phyloP scores from a whole-genome alignment of 2,329 filamentous ascomycete genomes.

The Fusarium buharicum region DNA sequence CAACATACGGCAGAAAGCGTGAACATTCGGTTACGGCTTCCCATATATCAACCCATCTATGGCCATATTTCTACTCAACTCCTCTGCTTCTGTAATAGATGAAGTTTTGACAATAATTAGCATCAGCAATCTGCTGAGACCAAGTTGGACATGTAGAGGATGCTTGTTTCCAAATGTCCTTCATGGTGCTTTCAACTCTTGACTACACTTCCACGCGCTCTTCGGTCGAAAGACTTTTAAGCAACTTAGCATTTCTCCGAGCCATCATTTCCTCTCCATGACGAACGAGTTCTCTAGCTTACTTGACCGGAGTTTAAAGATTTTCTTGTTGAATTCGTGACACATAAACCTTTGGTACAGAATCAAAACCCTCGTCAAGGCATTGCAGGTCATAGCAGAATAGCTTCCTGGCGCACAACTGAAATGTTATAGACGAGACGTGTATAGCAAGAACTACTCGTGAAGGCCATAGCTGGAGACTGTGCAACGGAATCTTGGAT shows the following conservation, averaged over 20 bases:
- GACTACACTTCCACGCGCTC: background rate
- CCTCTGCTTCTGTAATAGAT: background rate
- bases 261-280: background rate
- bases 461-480: no score
- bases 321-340: background rate
- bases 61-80: background rate
- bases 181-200: background rate
- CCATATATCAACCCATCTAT: background rate
- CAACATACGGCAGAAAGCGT: background rate
- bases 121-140: background rate
- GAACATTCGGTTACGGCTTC: background rate
- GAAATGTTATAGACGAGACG: background rate
- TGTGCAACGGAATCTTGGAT: no score
- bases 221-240: background rate
- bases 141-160: background rate
- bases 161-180: background rate
- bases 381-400: background rate
- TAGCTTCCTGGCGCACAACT: background rate
- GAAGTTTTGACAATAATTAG: background rate
- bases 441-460: no score
- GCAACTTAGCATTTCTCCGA: background rate
- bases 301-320: accelerated
- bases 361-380: background rate
- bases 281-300: background rate
- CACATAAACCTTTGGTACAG: background rate